A percentile compares a stretch with the other conserved stretches of the same genome.
Evolutionary conservation across 805 yeast genomes (phyloP).

Genomic region (Kluyveromyces starmeri): DNA sequence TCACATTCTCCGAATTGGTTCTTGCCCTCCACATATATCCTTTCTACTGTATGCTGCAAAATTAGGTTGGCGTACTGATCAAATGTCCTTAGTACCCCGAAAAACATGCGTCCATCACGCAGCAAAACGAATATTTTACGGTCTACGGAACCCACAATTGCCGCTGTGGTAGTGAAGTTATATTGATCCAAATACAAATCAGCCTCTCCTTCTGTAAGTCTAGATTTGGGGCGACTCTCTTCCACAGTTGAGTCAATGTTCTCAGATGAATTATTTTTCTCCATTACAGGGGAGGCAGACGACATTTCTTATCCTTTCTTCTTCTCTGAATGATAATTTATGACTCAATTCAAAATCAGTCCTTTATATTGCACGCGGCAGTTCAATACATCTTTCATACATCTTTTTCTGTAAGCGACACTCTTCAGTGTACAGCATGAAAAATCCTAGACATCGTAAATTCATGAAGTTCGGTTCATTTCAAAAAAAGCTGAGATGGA

Average conservation of each 20-base stretch:
- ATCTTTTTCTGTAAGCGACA: too few relatives aligned
- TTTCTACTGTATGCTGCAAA: slow-evolving; percentile 81
- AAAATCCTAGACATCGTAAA: too few relatives aligned
- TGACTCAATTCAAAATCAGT: too few relatives aligned
- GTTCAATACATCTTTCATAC: too few relatives aligned
- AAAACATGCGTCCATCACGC: slow-evolving; percentile 81
- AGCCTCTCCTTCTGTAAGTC: slow-evolving; percentile 34
- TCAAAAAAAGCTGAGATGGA: too few relatives aligned
- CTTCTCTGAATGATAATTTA: too few relatives aligned
- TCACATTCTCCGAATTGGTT: slow-evolving; percentile 62
- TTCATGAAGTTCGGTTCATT: too few relatives aligned
- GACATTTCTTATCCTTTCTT: too few relatives aligned
- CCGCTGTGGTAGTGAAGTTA: slow-evolving; percentile 82
- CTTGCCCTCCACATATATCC: slow-evolving; percentile 56
- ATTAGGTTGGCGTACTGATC: slow-evolving; percentile 93
- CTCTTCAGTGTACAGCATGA: too few relatives aligned
- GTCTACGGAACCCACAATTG: slow-evolving; percentile 80
- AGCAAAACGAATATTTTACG: slow-evolving; percentile 72
- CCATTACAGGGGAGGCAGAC: neutral
- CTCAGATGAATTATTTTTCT: slow-evolving; percentile 1
- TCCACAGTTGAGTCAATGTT: neutral
- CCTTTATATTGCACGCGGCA: too few relatives aligned
- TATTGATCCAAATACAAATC: slow-evolving; percentile 69
- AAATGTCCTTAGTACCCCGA: slow-evolving; percentile 87
- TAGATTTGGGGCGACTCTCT: slow-evolving; percentile 9